phyloP scores from a whole-genome alignment of 2,329 filamentous ascomycete genomes.

The Parafenestella ontariensis region DNA sequence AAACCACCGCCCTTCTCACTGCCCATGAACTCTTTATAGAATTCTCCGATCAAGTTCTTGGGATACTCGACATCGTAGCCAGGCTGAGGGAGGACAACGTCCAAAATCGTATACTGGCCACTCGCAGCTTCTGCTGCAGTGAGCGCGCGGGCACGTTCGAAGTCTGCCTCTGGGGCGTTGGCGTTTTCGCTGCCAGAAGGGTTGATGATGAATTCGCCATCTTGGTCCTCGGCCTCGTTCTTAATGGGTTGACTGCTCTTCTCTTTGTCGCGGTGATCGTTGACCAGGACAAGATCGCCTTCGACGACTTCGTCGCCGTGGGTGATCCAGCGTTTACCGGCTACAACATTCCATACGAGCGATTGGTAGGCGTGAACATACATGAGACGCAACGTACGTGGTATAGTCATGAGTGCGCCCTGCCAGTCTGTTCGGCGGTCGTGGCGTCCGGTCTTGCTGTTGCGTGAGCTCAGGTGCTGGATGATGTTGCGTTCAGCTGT shows the following conservation, averaged over 20 bases:
- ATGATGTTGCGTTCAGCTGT: slow-evolving; percentile 81
- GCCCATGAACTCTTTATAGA: slow-evolving; percentile 87
- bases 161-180: slow-evolving; percentile 61
- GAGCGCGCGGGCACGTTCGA: slow-evolving; percentile 74
- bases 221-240: slow-evolving; percentile 58
- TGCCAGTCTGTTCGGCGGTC: slow-evolving; percentile 71
- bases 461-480: slow-evolving; percentile 68
- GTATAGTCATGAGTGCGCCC: slow-evolving; percentile 81
- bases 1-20: slow-evolving; percentile 77
- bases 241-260: slow-evolving; percentile 39
- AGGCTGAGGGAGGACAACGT: slow-evolving; percentile 89
- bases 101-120: slow-evolving; percentile 80
- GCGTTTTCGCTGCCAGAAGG: slow-evolving; percentile 65
- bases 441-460: slow-evolving; percentile 54
- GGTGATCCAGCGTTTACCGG: slow-evolving; percentile 78
- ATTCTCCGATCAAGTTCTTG: slow-evolving; percentile 79
- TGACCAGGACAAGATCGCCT: slow-evolving; percentile 81
- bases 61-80: slow-evolving; percentile 92
- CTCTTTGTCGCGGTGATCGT: slow-evolving; percentile 62
- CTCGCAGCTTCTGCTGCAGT: slow-evolving; percentile 78
- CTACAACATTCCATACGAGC: slow-evolving; percentile 88
- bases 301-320: slow-evolving; percentile 77
- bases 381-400: slow-evolving; percentile 84
- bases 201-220: slow-evolving; percentile 71
- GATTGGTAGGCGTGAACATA: slow-evolving; percentile 98